Conservation (phyloP, 2,329 filamentous ascomycete genomes). For the Rhynchosporium graminicola region DNA sequence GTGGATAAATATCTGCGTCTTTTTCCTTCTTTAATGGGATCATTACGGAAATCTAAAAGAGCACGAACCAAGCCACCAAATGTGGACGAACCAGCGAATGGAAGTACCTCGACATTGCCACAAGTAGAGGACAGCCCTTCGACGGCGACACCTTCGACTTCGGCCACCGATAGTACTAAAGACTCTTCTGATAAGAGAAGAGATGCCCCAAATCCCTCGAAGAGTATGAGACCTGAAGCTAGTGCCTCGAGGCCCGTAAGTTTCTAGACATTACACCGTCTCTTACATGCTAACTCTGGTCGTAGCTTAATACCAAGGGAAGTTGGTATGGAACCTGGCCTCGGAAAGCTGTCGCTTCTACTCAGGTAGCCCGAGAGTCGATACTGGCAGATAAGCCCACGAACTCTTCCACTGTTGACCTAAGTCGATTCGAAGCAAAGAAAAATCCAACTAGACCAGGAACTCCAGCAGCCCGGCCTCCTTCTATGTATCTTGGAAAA, state of each 20-base stretch:
- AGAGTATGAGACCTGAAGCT: constrained; percentile 19
- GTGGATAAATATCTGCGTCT: constrained; percentile 10
- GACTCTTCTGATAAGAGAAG: constrained; percentile 16
- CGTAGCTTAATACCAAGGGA: constrained; percentile 34
- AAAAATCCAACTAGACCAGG: constrained; percentile 26
- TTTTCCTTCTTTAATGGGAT: constrained; percentile 32
- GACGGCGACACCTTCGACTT: constrained; percentile 13
- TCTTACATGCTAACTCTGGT: constrained; percentile 12
- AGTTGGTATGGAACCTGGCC: constrained; percentile 67
- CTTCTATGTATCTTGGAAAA: constrained; percentile 40
- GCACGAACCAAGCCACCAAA: constrained; percentile 32
- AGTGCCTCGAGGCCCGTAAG: constrained; percentile 26
- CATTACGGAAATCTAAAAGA: constrained; percentile 34
- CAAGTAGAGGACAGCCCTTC: constrained; percentile 19
- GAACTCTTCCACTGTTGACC: constrained; percentile 34
- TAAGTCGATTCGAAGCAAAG: constrained; percentile 37
- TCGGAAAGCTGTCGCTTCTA: constrained; percentile 60
- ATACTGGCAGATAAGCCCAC: constrained; percentile 52
- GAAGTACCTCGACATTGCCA: constrained; percentile 9
- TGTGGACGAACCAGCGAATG: constrained; percentile 25
- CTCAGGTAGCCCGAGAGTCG: constrained; percentile 60
- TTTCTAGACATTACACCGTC: background rate
- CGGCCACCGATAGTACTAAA: constrained; percentile 14
- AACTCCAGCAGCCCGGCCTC: constrained; percentile 31
- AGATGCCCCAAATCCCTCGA: constrained; percentile 23